A percentile compares a stretch with the other conserved stretches of the same genome.
phyloP scores from a whole-genome alignment of 148 eudicot species.

The Diospyros lotus region DNA sequence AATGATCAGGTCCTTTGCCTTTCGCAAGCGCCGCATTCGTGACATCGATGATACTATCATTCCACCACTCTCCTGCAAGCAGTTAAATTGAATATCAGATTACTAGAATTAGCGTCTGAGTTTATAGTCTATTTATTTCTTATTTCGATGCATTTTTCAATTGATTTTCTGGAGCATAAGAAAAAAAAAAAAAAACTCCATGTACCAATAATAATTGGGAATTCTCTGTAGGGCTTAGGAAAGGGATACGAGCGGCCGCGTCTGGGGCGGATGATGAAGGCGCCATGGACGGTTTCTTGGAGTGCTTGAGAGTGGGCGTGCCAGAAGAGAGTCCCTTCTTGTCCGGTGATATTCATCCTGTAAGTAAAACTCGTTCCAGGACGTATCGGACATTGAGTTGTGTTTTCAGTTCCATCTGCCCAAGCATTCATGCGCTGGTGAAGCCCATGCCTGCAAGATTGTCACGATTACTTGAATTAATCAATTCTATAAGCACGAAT shows the following conservation, averaged over 20 bases:
- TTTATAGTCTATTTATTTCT: too few relatives aligned
- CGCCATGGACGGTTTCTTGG: conserved; percentile 81
- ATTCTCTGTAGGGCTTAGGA: conserved; percentile 50
- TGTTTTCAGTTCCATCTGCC: conserved; percentile 71
- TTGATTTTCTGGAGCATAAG: too few relatives aligned
- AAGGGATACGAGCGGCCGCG: conserved; percentile 44
- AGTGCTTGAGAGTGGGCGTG: conserved; percentile 75
- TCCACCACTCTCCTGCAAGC: conserved; percentile 75
- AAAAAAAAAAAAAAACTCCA: too few relatives aligned
- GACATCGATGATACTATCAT: conserved; percentile 46
- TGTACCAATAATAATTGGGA: conserved; percentile 33
- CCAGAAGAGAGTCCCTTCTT: conserved; percentile 96
- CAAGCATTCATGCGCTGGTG: conserved; percentile 49
- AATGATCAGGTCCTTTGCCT: conserved; percentile 46
- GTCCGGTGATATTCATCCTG: conserved; percentile 39
- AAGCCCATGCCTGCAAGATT: conserved; percentile 57
- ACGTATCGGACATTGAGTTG: conserved; percentile 72
- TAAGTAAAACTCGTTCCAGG: conserved; percentile 57
- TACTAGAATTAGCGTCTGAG: too few relatives aligned
- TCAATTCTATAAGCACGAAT: too few relatives aligned
- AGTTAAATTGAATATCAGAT: too few relatives aligned
- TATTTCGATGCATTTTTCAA: too few relatives aligned
- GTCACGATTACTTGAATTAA: too few relatives aligned
- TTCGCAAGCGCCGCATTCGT: conserved; percentile 27
- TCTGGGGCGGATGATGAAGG: conserved; percentile 57